Conservation (phyloP, 768 basidiomycete genomes). For the Leccinum disarticulatum region DNA sequence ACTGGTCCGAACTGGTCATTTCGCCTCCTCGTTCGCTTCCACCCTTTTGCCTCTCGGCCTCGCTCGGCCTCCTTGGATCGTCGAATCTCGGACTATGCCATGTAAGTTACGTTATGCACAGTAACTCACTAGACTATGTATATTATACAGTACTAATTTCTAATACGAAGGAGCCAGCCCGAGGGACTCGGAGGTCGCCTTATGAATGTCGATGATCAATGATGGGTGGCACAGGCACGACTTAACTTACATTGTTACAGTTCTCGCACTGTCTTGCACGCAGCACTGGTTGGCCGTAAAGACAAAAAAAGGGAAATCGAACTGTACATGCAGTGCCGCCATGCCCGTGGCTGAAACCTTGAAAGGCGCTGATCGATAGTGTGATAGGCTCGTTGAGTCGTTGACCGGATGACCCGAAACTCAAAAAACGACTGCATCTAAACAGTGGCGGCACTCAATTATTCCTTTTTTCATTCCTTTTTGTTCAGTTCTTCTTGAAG, state of each 20-base stretch:
- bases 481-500: background rate
- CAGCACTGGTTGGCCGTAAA: background rate
- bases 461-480: background rate
- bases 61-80: background rate
- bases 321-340: background rate
- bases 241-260: background rate
- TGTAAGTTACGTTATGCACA: background rate
- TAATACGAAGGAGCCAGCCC: background rate
- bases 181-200: background rate
- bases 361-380: background rate
- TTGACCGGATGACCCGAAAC: background rate
- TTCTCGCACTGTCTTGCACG: background rate
- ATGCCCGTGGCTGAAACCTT: background rate
- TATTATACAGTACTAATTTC: background rate
- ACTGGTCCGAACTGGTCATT: background rate
- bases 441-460: background rate
- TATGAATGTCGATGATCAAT: background rate
- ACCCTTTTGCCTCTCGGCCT: background rate
- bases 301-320: background rate
- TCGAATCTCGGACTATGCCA: background rate
- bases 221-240: background rate
- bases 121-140: background rate
- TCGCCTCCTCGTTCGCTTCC: background rate
- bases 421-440: background rate
- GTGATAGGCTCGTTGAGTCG: background rate